Evolutionary conservation across 345 rosid genomes (phyloP), one percentile per base, ranked within the genome.

Genomic region (Euclidium syriacum): DNA sequence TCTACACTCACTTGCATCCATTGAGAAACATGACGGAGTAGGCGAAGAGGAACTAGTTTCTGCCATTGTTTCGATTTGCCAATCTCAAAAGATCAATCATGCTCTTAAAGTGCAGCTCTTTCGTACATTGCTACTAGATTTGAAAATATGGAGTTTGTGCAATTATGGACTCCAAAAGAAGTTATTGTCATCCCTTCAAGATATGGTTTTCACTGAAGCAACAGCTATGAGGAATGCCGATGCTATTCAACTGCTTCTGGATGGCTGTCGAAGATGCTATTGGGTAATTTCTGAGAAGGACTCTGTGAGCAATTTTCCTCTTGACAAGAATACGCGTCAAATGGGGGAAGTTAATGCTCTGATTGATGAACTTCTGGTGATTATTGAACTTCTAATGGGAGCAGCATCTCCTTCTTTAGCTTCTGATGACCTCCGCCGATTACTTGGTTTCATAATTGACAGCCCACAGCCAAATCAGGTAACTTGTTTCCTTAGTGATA

Each of bases 381-480:
- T 95, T 52, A 77, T 95, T 76, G 99, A 95, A 83, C 99, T 95
- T 86, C 73, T 95, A 44, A 78, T 90, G 64, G 97, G 88, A 74
- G 91, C 88, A 60, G 90, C 97, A 17, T 67, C 96, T 48, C 80
- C 97, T 69, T 80, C 92, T 40, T 64, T 78, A 64, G 94, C 88
- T 71, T 80, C 75, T 41, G 90, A 81, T 77, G 97, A 95, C 73
- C 80, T 88, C 58, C 83, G 81, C 47, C 60, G 89, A 70, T 81
- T 95, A 71, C 96, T 95, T 78, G 87, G 97, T 50, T 95, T 95
- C 79, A 73, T 90, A 77, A 86, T 86, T 61, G 99, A 95, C 72
- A 90, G 99, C 65, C 96, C 96, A 68, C 99, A 95, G 66, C 90
- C 89, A 63, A 90, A 90, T 79, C 99, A 86, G 97, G 99, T 90